Conservation (phyloP, 1,284 basidiomycete genomes). For the Vanrija pseudolonga region DNA sequence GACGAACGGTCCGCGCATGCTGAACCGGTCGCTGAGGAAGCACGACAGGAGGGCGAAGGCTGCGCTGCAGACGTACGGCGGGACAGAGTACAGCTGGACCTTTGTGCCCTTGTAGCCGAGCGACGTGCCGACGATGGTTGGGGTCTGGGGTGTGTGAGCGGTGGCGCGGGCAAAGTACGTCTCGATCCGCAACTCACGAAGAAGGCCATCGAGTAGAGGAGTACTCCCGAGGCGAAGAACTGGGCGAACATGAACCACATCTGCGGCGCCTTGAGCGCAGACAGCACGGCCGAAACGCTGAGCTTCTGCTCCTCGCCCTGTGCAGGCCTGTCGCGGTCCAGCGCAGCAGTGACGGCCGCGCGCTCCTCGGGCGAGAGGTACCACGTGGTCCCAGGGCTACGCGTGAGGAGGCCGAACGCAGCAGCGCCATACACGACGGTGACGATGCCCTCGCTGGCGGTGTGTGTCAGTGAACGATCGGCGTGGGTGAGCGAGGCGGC, state of each 20-base stretch:
- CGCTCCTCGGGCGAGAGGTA: constrained; percentile 52
- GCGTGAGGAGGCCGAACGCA: constrained; percentile 54
- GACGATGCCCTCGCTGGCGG: constrained; percentile 46
- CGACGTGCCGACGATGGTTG: constrained; percentile 52
- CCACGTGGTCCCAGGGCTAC: constrained; percentile 42
- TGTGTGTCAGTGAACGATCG: background rate
- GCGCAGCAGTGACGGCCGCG: constrained; percentile 42
- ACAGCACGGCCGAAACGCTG: constrained; percentile 52
- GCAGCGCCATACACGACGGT: constrained; percentile 50
- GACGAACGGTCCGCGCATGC: constrained; percentile 52
- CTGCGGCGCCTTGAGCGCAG: constrained; percentile 26
- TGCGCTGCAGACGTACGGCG: constrained; percentile 56
- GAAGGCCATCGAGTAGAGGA: constrained; percentile 56
- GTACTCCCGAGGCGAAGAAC: constrained; percentile 19
- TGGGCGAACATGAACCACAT: constrained; percentile 25
- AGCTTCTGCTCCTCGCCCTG: constrained; percentile 50
- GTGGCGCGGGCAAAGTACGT: too few relatives aligned
- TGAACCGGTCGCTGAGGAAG: constrained; percentile 56
- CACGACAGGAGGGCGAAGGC: constrained; percentile 53
- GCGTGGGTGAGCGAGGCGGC: too few relatives aligned
- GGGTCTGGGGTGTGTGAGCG: constrained; percentile 1
- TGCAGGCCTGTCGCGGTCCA: constrained; percentile 18
- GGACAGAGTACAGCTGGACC: constrained; percentile 53
- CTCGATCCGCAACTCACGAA: too few relatives aligned
- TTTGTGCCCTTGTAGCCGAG: constrained; percentile 50